Base-by-base conservation (phyloP, 2,329 filamentous ascomycete genomes). In the Cladosporium sphaerospermum region DNA sequence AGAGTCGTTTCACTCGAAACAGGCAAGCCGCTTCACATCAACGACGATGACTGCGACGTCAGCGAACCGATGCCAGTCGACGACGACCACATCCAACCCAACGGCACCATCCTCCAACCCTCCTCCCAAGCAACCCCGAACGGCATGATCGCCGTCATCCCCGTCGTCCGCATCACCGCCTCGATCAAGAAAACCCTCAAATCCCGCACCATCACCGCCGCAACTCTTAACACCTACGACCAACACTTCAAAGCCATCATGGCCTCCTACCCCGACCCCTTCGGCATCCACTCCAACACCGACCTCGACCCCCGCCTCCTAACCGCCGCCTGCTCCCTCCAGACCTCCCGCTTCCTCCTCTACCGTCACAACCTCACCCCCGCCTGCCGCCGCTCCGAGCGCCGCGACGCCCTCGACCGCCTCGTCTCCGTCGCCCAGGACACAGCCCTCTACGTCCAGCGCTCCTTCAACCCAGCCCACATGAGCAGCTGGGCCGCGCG, bases 321-420 rank as follows among this genome's bases (percentile, higher is more conserved):
- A 11, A 81, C 84, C 23, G 87, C 90, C 0, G 76, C 95, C 8
- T 79, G 88, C 32, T 85, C 89, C 63, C 79, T 97, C 8, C 85
- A 96, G 56, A 88, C 89, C 56, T 85, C 86, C 13, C 85, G 89
- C n/a, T 79, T 96, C 31, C 76, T 93, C 36, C 79, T 99, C 8
- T 89, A 96, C 69, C 83, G 93, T 40, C 90, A 95, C 63, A 96
- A 97, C 64, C 77, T 97, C 8, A 84, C 84, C 0, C 87, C 90
- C 0, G 75, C 76, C 9, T 90, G 86, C 63, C 78, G 84, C 0
- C 69, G 75, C 1, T 78, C 85, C 32, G 81, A 85, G 40, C 82
- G 92, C 41, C 71, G 78, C 3, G 79, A 82, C 6, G 90, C 93
- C 1, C 73, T 96, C 28, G 85, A 91, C 54, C 82, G 86, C 58